Evolutionary conservation across 2,329 filamentous ascomycete species (phyloP), one percentile per base, ranked within the genome.

Genomic region (Aspergillus cejpii): DNA sequence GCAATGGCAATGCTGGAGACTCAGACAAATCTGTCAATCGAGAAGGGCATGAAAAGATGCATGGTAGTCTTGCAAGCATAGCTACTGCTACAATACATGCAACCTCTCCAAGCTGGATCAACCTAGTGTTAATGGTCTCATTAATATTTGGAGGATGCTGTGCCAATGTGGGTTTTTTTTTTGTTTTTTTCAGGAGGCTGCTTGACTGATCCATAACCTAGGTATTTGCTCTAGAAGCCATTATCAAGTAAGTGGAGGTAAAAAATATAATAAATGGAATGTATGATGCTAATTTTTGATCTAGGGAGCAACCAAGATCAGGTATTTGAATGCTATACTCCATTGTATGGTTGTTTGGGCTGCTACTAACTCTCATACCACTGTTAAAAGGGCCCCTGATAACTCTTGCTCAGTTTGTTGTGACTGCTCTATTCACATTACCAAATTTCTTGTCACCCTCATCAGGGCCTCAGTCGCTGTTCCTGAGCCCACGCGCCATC

Each of bases 71-170:
- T 51, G 23, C 41, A 4, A 43, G 50, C 12, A 44, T 69, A 39
- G 50, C 53, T 12, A 51, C 55, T 11, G 64, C 63, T 2, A 57
- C 58, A n/a, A 56, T 54, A 6, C 59, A 65, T 48, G 50, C 63
- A 7, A 55, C 61, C 2, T 31, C 84, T 47, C 78, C 80, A 24
- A 75, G 76, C 65, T 83, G 78, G 76, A 66, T 86, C 28, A 76
- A 78, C 45, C 73, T 83, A 37, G 73, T 75, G 17, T 73, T 77
- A 45, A 94, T 94, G 77, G 76, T 91, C 46, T 77, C 76, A 41
- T 77, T 97, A 54, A 97, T 98, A 48, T 96, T 98, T 66, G 92
- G 92, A 41, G 92, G 92, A 23, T 95, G 89, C 64, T 95, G 90
- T 70, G 88, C 87, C 27, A 95, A 95, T 76, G 90, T 90, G 73